These are phyloP conservation scores for Stylosanthes scabra DNA, from an alignment of 331 rosid species.

Conservation along the genomic window DNA sequence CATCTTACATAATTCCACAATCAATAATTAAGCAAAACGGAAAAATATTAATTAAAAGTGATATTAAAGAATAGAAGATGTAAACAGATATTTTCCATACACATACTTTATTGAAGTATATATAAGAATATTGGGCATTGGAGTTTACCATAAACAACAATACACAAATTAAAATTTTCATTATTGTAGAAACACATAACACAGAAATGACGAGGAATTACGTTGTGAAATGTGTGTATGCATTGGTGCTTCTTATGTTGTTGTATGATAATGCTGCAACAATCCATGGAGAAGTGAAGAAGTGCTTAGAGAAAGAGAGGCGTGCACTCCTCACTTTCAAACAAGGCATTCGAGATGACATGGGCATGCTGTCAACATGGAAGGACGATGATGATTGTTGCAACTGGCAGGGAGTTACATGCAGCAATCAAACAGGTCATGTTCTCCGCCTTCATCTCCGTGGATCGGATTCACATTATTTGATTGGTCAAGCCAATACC, in stretches of 20 bases:
- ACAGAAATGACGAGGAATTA: too few relatives aligned
- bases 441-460: conserved; percentile 22
- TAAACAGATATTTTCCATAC: not conserved
- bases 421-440: conserved; percentile 32
- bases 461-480: not conserved
- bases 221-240: too few relatives aligned
- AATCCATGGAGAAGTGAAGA: not conserved
- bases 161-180: too few relatives aligned
- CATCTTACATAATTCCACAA: not conserved
- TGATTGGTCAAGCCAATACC: conserved; percentile 8
- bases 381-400: conserved; percentile 25
- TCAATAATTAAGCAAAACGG: too few relatives aligned
- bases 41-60: not conserved
- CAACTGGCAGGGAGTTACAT: conserved; percentile 31
- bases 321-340: conserved; percentile 28
- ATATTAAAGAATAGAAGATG: not conserved
- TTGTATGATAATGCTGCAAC: too few relatives aligned
- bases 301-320: conserved; percentile 21
- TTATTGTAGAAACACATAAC: too few relatives aligned
- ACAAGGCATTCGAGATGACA: not conserved
- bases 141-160: too few relatives aligned
- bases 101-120: too few relatives aligned
- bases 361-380: conserved; percentile 33
- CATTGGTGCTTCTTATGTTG: too few relatives aligned
- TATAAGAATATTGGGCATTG: too few relatives aligned